These are phyloP conservation scores for Candida manassasensis DNA, from an alignment of 805 yeast species.

Conservation along the genomic window DNA sequence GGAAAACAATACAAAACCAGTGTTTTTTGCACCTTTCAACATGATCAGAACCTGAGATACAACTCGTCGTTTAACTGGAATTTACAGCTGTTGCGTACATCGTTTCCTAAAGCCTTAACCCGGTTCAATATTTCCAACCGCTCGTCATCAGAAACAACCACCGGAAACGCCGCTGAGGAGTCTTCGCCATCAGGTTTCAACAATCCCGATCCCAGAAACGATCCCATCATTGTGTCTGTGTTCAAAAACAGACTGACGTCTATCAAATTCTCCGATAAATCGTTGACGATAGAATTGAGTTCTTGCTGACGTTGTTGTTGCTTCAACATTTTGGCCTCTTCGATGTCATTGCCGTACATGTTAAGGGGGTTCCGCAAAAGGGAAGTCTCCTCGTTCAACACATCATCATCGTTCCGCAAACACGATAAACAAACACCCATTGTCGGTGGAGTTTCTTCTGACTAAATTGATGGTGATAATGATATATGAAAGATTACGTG, in stretches of 20 bases:
- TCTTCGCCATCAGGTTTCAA: neutral
- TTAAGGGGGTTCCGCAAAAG: constrained; percentile 22
- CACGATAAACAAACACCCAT: constrained; percentile 52
- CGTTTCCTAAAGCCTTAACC: constrained; percentile 13
- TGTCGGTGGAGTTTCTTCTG: neutral
- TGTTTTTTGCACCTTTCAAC: no score
- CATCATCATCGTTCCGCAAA: constrained; percentile 34
- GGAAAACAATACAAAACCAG: no score
- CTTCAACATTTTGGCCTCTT: constrained; percentile 33
- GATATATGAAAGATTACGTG: neutral
- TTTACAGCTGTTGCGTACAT: constrained; percentile 13
- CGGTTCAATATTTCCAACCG: constrained; percentile 19
- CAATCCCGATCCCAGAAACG: neutral
- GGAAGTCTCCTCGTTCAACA: constrained; percentile 37
- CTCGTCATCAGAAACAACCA: constrained; percentile 19
- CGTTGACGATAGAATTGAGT: constrained; percentile 43
- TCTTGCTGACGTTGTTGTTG: constrained; percentile 45
- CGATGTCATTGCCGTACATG: constrained; percentile 29
- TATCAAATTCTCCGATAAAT: constrained; percentile 31
- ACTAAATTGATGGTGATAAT: neutral
- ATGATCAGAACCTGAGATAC: constrained; percentile 21
- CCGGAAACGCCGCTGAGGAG: constrained; percentile 16
- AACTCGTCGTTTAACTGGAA: constrained; percentile 16
- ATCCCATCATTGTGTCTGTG: constrained; percentile 4
- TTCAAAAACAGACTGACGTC: constrained; percentile 33